Conservation (phyloP, 2,329 filamentous ascomycete species). For the Microcera coccophila region DNA sequence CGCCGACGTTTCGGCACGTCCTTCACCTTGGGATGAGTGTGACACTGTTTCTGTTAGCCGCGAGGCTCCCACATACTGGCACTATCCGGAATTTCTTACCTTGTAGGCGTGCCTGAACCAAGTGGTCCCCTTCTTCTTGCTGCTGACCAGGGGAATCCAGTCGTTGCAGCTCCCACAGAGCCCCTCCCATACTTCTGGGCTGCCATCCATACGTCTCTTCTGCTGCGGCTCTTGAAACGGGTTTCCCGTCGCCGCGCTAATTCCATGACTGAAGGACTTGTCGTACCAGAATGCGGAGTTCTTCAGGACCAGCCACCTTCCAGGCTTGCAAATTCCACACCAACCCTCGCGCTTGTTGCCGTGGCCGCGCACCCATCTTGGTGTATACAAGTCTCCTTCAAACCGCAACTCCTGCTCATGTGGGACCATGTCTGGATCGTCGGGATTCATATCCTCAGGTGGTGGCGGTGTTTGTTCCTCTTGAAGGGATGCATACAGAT, state of each 20-base stretch:
- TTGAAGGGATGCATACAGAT: slow-evolving; percentile 70
- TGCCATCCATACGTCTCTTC: slow-evolving; percentile 72
- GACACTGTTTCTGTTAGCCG: slow-evolving; percentile 50
- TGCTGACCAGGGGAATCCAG: slow-evolving; percentile 77
- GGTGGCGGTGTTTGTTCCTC: slow-evolving; percentile 72
- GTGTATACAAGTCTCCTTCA: slow-evolving; percentile 77
- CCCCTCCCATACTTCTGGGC: slow-evolving; percentile 77
- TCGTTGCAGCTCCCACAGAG: slow-evolving; percentile 74
- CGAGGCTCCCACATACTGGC: background rate
- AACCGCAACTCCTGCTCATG: slow-evolving; percentile 78
- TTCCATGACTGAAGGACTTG: slow-evolving; percentile 84
- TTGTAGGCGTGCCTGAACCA: slow-evolving; percentile 91
- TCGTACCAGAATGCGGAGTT: slow-evolving; percentile 94
- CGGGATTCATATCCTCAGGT: slow-evolving; percentile 76
- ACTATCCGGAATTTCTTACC: slow-evolving; percentile 42
- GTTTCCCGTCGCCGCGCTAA: slow-evolving; percentile 75
- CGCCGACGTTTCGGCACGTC: slow-evolving; percentile 65
- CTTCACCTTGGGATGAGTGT: slow-evolving; percentile 68
- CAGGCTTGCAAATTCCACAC: slow-evolving; percentile 85
- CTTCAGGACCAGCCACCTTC: slow-evolving; percentile 81
- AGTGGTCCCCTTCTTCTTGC: slow-evolving; percentile 87
- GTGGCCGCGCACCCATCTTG: slow-evolving; percentile 77
- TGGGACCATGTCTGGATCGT: slow-evolving; percentile 69
- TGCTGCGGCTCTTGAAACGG: slow-evolving; percentile 75
- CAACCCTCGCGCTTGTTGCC: slow-evolving; percentile 86